Percentiles rank a stretch among this genome's conserved stretches.
phyloP scores from a whole-genome alignment of 2,329 filamentous ascomycete genomes.

The Phialocephala subalpina region DNA sequence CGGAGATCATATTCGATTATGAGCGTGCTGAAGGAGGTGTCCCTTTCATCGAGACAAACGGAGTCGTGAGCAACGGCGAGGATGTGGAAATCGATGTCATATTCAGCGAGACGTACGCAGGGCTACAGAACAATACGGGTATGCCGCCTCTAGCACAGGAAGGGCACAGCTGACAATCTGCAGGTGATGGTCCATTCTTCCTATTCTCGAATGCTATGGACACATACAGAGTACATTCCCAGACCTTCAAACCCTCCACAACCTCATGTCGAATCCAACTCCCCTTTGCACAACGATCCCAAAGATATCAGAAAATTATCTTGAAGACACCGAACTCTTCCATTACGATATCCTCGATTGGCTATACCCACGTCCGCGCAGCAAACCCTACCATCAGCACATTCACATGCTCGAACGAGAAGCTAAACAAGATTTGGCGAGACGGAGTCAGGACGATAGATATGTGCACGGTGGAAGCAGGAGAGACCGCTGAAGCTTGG shows the following conservation, averaged over 20 bases:
- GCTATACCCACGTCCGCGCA: slow-evolving; percentile 24
- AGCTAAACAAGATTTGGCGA: slow-evolving; percentile 36
- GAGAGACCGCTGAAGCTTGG: slow-evolving; percentile 34
- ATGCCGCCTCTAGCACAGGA: not conserved
- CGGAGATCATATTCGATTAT: slow-evolving; percentile 35
- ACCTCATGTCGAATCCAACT: slow-evolving; percentile 20
- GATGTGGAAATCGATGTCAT: slow-evolving; percentile 33
- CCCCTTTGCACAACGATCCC: slow-evolving; percentile 32
- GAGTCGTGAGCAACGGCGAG: slow-evolving; percentile 24
- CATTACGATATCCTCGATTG: slow-evolving; percentile 31
- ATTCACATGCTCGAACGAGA: slow-evolving; percentile 34
- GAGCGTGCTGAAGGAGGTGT: slow-evolving; percentile 32
- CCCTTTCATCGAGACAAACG: slow-evolving; percentile 30
- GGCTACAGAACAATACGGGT: slow-evolving; percentile 30
- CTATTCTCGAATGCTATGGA: slow-evolving; percentile 40
- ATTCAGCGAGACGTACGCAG: slow-evolving; percentile 36
- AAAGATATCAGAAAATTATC: slow-evolving; percentile 35
- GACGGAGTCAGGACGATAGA: slow-evolving; percentile 34
- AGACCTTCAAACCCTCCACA: slow-evolving; percentile 25
- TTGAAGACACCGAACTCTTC: slow-evolving; percentile 34
- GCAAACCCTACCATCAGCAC: slow-evolving; percentile 24
- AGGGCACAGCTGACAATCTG: slow-evolving; percentile 12
- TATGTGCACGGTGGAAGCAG: slow-evolving; percentile 35
- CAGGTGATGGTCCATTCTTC: slow-evolving; percentile 39
- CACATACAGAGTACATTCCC: slow-evolving; percentile 31